Evolutionary conservation across 2,329 filamentous ascomycete genomes (phyloP).

Genomic region (Talaromyces sp.): DNA sequence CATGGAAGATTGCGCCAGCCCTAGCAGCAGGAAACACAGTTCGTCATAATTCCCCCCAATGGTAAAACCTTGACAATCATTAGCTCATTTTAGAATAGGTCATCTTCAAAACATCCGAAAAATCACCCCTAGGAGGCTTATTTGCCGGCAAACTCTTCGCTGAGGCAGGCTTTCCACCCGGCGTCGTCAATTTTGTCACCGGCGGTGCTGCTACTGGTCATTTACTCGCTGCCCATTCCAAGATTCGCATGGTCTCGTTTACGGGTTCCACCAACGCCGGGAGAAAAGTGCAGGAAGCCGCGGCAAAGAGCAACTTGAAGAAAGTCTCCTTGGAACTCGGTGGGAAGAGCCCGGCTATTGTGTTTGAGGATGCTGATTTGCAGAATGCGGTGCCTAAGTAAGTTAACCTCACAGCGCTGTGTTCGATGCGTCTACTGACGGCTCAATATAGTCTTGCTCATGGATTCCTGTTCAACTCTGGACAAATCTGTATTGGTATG

Average conservation of each 20-base stretch:
- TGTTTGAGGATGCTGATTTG: constrained; percentile 23
- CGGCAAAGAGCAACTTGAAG: constrained; percentile 55
- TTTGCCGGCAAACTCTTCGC: constrained; percentile 37
- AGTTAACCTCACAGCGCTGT: background rate
- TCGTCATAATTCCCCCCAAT: too few species aligned
- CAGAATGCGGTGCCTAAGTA: constrained; percentile 22
- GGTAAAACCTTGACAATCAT: background rate
- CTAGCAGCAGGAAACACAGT: constrained; percentile 45
- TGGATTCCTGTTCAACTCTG: constrained; percentile 22
- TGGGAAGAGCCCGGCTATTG: constrained; percentile 41
- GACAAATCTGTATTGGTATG: constrained; percentile 22
- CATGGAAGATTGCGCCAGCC: constrained; percentile 43
- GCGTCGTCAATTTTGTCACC: constrained; percentile 42
- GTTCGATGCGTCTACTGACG: constrained; percentile 2
- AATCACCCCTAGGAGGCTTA: constrained; percentile 40
- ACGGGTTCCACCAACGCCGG: constrained; percentile 31
- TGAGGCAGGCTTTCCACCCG: constrained; percentile 46
- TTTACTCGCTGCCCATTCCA: constrained; percentile 39
- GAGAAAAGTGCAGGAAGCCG: constrained; percentile 47
- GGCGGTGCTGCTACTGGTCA: constrained; percentile 30
- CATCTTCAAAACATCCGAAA: constrained; percentile 47
- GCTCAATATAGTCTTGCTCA: constrained; percentile 11
- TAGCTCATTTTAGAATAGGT: constrained; percentile 21
- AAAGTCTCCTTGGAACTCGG: constrained; percentile 47
- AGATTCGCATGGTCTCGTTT: constrained; percentile 33